Percentiles rank a stretch among this genome's conserved stretches.
These are phyloP conservation scores for Paxillus rubicundulus DNA, from an alignment of 768 basidiomycete genomes.

Conservation along the genomic window DNA sequence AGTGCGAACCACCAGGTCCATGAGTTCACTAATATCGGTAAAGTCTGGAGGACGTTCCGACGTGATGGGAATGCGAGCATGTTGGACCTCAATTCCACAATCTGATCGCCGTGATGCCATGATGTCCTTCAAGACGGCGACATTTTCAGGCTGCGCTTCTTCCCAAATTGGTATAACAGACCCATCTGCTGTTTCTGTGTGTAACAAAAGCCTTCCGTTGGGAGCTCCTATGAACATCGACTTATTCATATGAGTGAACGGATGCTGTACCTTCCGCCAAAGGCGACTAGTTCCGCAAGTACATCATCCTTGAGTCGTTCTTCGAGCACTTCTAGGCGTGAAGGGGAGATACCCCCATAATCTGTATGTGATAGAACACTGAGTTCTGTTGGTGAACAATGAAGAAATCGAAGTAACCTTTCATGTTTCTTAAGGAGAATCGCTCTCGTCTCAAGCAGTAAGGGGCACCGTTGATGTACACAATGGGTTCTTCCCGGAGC, in stretches of 20 bases:
- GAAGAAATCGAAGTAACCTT: conserved; percentile 47
- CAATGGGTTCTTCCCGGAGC: conserved; percentile 87
- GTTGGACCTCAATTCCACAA: conserved; percentile 62
- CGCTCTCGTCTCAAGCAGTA: conserved; percentile 87
- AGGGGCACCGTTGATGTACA: conserved; percentile 89
- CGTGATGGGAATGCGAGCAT: conserved; percentile 88
- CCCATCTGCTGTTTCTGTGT: conserved; percentile 85
- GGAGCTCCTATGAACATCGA: not conserved
- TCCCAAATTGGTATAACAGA: conserved; percentile 95
- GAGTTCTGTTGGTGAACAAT: not conserved
- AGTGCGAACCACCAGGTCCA: conserved; percentile 72
- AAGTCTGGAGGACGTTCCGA: conserved; percentile 82
- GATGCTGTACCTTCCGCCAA: conserved; percentile 71
- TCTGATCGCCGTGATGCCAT: conserved; percentile 61
- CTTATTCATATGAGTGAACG: not conserved
- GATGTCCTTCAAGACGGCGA: conserved; percentile 83
- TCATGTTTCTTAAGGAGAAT: conserved; percentile 91
- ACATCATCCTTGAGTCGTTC: conserved; percentile 89
- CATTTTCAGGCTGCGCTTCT: conserved; percentile 66
- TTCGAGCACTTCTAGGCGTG: conserved; percentile 86
- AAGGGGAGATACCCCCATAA: conserved; percentile 92
- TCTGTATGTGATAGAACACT: conserved; percentile 43
- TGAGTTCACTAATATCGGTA: conserved; percentile 69
- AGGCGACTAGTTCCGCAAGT: conserved; percentile 72
- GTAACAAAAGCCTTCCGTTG: conserved; percentile 67